These are phyloP conservation scores for Cryptosporidium ubiquitum DNA, from an alignment of 169 alveolate genomes.

Conservation along the genomic window DNA sequence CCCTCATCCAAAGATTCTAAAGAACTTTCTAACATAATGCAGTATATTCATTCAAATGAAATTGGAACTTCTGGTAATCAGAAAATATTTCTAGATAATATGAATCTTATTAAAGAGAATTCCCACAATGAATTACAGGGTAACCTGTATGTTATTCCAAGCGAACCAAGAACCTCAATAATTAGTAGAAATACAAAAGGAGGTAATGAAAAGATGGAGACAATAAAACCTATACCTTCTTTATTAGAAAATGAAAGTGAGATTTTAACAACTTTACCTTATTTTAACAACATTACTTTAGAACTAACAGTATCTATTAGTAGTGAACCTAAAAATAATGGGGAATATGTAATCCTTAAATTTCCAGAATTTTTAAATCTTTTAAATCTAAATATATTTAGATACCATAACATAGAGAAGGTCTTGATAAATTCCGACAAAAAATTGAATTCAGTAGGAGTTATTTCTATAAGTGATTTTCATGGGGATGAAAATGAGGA, in stretches of 20 bases:
- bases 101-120: neutral
- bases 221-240: neutral
- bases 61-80: neutral
- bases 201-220: neutral
- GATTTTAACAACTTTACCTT: conserved; percentile 10
- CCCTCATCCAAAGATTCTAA: neutral
- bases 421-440: neutral
- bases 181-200: neutral
- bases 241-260: neutral
- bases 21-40: neutral
- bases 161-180: conserved; percentile 37
- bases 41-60: neutral
- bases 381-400: neutral
- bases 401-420: neutral
- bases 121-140: neutral
- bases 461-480: neutral
- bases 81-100: neutral
- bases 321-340: neutral
- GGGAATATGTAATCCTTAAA: conserved; percentile 13
- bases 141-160: conserved; percentile 32
- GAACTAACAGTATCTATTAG: conserved; percentile 3
- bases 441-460: neutral
- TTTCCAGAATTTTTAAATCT: conserved; percentile 38
- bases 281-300: conserved; percentile 18
- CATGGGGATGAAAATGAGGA: neutral